Conservation (phyloP, 179 eudicot genomes). For the Spergularia azorica region DNA sequence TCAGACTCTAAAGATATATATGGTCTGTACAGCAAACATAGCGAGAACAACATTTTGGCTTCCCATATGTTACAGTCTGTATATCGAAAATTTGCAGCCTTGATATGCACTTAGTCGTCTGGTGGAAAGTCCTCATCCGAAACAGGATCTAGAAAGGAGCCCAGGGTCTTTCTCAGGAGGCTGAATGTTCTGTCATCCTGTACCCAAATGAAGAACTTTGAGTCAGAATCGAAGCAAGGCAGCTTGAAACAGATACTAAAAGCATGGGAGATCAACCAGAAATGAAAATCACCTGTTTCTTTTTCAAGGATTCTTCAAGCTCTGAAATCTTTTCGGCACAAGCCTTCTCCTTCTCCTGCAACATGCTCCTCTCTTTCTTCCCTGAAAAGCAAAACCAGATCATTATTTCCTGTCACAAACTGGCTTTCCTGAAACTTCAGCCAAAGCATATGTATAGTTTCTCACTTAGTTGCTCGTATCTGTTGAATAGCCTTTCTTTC, state of each 20-base stretch:
- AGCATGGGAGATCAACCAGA: neutral
- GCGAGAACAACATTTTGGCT: neutral
- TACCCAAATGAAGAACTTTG: neutral
- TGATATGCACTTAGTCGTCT: constrained; percentile 46
- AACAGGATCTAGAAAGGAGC: constrained; percentile 75
- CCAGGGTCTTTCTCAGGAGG: constrained; percentile 76
- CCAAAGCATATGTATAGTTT: constrained; percentile 4
- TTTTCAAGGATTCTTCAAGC: constrained; percentile 78
- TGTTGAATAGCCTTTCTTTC: constrained; percentile 68
- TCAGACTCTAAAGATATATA: neutral
- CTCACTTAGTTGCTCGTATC: constrained; percentile 89
- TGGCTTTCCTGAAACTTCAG: neutral
- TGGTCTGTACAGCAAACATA: neutral
- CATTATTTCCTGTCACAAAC: constrained; percentile 2
- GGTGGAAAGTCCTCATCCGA: constrained; percentile 78
- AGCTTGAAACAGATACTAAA: neutral
- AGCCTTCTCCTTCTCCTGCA: constrained; percentile 75
- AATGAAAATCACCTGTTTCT: constrained; percentile 58
- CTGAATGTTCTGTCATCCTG: constrained; percentile 90
- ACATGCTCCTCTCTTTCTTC: constrained; percentile 78
- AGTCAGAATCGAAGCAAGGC: neutral
- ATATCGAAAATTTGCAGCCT: neutral
- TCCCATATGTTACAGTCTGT: neutral
- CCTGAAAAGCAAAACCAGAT: constrained; percentile 44
- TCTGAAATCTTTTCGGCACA: constrained; percentile 63